These are phyloP conservation scores for Mangifera indica DNA, from an alignment of 345 rosid genomes.

Conservation along the genomic window DNA sequence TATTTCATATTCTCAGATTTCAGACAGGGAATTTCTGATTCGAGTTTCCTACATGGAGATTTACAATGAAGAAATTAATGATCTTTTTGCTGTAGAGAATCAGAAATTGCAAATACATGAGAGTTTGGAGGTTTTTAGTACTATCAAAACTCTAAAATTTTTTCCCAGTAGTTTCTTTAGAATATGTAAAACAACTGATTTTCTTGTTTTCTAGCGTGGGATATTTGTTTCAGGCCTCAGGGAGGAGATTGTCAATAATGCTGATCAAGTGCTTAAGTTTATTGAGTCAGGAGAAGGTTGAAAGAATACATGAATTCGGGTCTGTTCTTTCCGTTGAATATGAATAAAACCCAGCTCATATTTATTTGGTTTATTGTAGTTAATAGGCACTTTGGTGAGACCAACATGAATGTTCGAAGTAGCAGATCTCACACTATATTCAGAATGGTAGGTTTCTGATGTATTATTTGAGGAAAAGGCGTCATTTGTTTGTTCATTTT, in stretches of 20 bases:
- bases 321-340: background rate
- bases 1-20: constrained; percentile 41
- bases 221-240: constrained; percentile 83
- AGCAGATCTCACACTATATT: constrained; percentile 98
- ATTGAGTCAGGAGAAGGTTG: constrained; percentile 90
- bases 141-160: background rate
- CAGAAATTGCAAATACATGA: constrained; percentile 89
- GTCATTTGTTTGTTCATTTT: background rate
- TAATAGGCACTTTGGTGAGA: constrained; percentile 93
- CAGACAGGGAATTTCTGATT: constrained; percentile 85
- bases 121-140: constrained; percentile 74
- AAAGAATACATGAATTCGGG: constrained; percentile 17
- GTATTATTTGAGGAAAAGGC: background rate
- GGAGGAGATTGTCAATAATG: constrained; percentile 79
- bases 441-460: constrained; percentile 68
- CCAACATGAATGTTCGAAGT: constrained; percentile 93
- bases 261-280: constrained; percentile 83
- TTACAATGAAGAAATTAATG: constrained; percentile 90
- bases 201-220: constrained; percentile 59
- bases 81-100: constrained; percentile 72
- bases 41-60: constrained; percentile 96
- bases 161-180: constrained; percentile 12
- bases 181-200: constrained; percentile 13
- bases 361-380: constrained; percentile 31
- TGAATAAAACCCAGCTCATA: constrained; percentile 8